Conservation (phyloP, 2,329 filamentous ascomycete genomes). For the Fusarium nurragi region DNA sequence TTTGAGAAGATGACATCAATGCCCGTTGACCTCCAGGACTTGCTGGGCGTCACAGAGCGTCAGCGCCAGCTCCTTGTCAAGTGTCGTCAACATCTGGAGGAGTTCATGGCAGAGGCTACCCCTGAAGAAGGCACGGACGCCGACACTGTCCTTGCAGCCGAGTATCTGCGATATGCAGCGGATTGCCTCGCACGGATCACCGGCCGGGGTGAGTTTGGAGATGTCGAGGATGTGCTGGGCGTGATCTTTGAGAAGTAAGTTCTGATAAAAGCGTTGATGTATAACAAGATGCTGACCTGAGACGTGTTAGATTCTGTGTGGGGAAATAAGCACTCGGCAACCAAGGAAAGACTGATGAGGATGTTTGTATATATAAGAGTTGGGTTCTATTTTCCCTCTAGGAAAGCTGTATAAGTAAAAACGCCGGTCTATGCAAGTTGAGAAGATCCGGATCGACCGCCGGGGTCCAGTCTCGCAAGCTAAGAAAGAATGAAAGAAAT, state of each 20-base stretch:
- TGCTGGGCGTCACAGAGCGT: slow-evolving; percentile 88
- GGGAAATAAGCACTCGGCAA: slow-evolving; percentile 50
- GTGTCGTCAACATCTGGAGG: slow-evolving; percentile 76
- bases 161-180: slow-evolving; percentile 84
- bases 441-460: slow-evolving; percentile 21
- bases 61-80: slow-evolving; percentile 82
- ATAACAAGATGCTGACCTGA: slow-evolving; percentile 29
- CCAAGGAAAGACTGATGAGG: neutral
- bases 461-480: slow-evolving; percentile 24
- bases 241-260: slow-evolving; percentile 97
- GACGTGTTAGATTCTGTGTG: slow-evolving; percentile 55
- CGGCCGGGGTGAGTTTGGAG: slow-evolving; percentile 82
- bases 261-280: slow-evolving; percentile 8
- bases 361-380: slow-evolving; percentile 2
- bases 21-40: slow-evolving; percentile 78
- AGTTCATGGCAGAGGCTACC: slow-evolving; percentile 72
- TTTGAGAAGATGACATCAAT: slow-evolving; percentile 79
- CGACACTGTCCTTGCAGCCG: slow-evolving; percentile 90
- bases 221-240: slow-evolving; percentile 94
- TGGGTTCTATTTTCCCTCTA: slow-evolving; percentile 16
- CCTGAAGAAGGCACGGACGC: slow-evolving; percentile 59
- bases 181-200: slow-evolving; percentile 86
- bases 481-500: slow-evolving; percentile 8
- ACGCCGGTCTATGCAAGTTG: slow-evolving; percentile 27
- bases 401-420: slow-evolving; percentile 28